Percentiles rank a stretch among this genome's conserved stretches.
Evolutionary conservation across 441 rosid species (phyloP).

Genomic region (Erodium moschatum): DNA sequence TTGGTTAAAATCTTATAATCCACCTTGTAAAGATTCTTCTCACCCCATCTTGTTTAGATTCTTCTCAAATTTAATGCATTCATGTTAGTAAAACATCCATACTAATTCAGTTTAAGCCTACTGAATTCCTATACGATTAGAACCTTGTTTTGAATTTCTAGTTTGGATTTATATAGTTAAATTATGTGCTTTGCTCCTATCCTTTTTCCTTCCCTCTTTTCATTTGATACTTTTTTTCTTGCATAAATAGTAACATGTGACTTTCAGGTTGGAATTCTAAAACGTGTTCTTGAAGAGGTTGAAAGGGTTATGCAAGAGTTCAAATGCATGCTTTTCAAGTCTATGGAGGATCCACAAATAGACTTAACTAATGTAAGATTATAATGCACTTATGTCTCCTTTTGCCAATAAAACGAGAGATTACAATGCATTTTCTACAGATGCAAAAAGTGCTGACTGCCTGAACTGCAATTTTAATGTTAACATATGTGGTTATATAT

Average conservation of each 20-base stretch:
- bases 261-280: conserved; percentile 83
- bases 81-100: neutral
- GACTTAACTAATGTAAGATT: conserved; percentile 74
- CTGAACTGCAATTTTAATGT: neutral
- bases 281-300: conserved; percentile 97
- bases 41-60: neutral
- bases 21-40: neutral
- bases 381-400: neutral
- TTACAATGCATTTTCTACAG: neutral
- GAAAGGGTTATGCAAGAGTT: conserved; percentile 94
- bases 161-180: neutral
- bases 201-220: neutral
- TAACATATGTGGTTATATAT: neutral
- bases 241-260: conserved; percentile 11
- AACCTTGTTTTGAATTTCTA: neutral
- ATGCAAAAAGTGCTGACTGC: neutral
- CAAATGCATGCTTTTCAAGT: conserved; percentile 82
- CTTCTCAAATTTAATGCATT: neutral
- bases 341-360: conserved; percentile 94
- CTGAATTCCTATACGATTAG: neutral
- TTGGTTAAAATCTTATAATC: neutral
- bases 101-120: neutral
- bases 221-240: conserved; percentile 14
- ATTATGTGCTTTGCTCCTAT: neutral
- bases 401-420: no score